Base-by-base conservation (phyloP, 2,329 filamentous ascomycete genomes). In the Davidsoniella australis region DNA sequence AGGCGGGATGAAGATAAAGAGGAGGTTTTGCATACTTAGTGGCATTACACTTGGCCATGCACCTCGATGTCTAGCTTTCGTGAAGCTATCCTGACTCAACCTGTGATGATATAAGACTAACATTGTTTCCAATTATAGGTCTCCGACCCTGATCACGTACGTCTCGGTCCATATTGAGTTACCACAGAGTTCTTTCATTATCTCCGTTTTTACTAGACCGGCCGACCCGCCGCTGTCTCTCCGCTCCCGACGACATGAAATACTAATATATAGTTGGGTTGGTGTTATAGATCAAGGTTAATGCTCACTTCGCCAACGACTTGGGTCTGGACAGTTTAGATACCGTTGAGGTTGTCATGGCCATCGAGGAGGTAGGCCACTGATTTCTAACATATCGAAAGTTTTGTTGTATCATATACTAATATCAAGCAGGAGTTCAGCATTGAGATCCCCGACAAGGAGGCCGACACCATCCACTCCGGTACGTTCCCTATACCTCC, bases 331-430 rank as follows among this genome's bases (percentile, higher is more conserved):
- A 98, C 73, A 93, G 84, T 70, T 77, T 98, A 67, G 91, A 98
- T 67, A 95, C 91, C 56, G 91, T 98, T 56, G 91, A 98, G 75
- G 91, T 98, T 58, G 91, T 98, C 60, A 98, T 98, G 91, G 91
- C 91, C 57, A 96, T 98, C 69, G 91, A 98, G 77, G 91, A 98
- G 80, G 83, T 87, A 41, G 20, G 23, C 17, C 68, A 56, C 66
- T 39, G 20, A 18, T 33, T 16, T 36, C 20, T 6, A 23, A 17
- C 17, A 24, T 2, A 24, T 10, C 12, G 29, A 33, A 16, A 36
- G 26, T 33, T 29, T 16, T 4, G 4, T 17, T 5, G 18, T 14
- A 9, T 20, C 7, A n/a, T 33, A 18, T 7, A 41, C 46, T 48
- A 48, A 48, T 37, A 14, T n/a, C 24, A n/a, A 17, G 40, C 24